Evolutionary conservation across 306 rosid genomes (phyloP), one percentile per base, ranked within the genome.

Genomic region (Castanopsis chinensis): DNA sequence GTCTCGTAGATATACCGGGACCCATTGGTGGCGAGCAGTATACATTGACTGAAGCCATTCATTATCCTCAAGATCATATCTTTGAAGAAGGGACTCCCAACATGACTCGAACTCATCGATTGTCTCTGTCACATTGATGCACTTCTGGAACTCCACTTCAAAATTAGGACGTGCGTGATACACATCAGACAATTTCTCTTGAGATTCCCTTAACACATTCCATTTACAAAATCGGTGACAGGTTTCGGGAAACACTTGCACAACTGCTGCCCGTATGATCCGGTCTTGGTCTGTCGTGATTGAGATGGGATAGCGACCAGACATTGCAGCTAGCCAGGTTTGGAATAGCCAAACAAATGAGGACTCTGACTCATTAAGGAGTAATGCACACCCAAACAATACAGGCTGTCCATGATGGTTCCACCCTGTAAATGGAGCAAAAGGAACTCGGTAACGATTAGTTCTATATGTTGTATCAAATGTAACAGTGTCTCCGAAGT

Each of bases 11-110:
- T 80, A 92, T 79, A 94, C 97, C 0, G 97, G 93, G 76, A 91
- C 94, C 94, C 98, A 94, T 75, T 85, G 87, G 69, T 81, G 90
- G 43, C 97, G 88, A 53, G 90, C 92, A 70, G 72, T 78, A 85
- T 91, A 94, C 88, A 94, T 88, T 52, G 89, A 88, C 76, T 82
- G 97, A 80, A 94, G 93, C 98, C 87, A 83, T 33, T 83, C 83
- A 61, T 83, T 79, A 41, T 72, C 61, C 51, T 55, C 78, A 18
- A 83, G 75, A 71, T 17, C 76, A 54, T 75, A 83, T 28, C 65
- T 79, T 71, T 75, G 83, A 71, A 83, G 67, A 56, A 83, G 83
- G 35, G 78, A 83, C 53, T 43, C 81, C 83, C 83, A 79, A 55
- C 83, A 83, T 54, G 77, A 71, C 65, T 76, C 87, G 4, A 83